Percentiles rank a stretch among this genome's conserved stretches.
Evolutionary conservation across 768 basidiomycete genomes (phyloP).

Genomic region (Termitomyces sp.): DNA sequence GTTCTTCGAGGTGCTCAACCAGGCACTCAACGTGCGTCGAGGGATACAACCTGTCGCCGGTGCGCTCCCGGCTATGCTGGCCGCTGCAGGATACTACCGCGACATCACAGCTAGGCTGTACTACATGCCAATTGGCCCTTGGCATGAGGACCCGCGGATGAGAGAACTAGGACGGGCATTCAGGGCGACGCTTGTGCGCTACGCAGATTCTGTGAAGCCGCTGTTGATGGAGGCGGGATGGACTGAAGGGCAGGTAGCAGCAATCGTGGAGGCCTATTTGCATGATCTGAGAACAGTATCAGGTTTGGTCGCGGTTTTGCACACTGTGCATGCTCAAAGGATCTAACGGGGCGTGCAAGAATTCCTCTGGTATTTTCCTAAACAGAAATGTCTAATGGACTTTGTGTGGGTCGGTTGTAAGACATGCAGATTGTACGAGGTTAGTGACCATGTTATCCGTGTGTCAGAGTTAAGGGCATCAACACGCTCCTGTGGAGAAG

Average conservation of each 20-base stretch:
- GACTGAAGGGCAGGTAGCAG: slow-evolving; percentile 28
- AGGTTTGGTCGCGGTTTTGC: slow-evolving; percentile 44
- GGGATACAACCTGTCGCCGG: slow-evolving; percentile 33
- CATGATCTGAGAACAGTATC: slow-evolving; percentile 38
- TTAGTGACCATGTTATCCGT: too few species aligned
- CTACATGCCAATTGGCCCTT: slow-evolving; percentile 47
- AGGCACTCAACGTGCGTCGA: slow-evolving; percentile 23
- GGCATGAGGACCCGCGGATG: slow-evolving; percentile 32
- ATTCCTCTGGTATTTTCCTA: background rate
- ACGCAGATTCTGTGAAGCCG: slow-evolving; percentile 42
- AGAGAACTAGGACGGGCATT: slow-evolving; percentile 35
- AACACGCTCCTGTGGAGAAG: background rate
- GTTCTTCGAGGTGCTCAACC: slow-evolving; percentile 32
- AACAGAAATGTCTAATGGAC: background rate
- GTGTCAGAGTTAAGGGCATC: background rate
- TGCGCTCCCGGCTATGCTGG: slow-evolving; percentile 32
- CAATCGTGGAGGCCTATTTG: slow-evolving; percentile 34
- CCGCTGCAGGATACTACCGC: slow-evolving; percentile 31
- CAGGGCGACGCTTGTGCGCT: slow-evolving; percentile 31
- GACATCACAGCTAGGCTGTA: slow-evolving; percentile 24
- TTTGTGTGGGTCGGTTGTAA: background rate
- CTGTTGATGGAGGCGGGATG: slow-evolving; percentile 38
- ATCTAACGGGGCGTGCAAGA: background rate
- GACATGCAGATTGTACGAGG: background rate
- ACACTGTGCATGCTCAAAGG: slow-evolving; percentile 39